Evolutionary conservation across 805 yeast genomes (phyloP), one percentile per base, ranked within the genome.

Genomic region (Nakazawaea laoshanensis): DNA sequence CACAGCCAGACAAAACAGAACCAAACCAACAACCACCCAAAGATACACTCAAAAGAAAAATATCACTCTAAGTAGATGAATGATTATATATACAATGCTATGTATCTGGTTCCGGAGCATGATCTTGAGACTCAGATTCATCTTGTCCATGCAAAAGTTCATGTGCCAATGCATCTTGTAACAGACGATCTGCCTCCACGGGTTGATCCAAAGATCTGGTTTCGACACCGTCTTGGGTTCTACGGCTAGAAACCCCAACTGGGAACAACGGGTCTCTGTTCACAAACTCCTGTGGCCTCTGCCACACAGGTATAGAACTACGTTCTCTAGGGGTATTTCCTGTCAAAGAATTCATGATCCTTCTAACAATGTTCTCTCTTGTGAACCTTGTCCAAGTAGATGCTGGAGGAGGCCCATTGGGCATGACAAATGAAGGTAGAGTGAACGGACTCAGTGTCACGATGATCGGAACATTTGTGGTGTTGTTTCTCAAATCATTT

Each of bases 211-310:
- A 9, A 7, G 26, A n/a, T 7, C 26, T 14, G 7, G 74, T 66
- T n/a, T 50, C 60, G 1, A 65, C 67, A 2, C 75, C 76, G 29
- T 41, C 44, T 1, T 57, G 46, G 0, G 69, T 65, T 38, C 76
- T 49, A 37, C 70, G 57, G 41, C 74, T 68, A 10, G 64, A 48
- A 7, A 70, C 67, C 2, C 74, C 76, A 3, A 63, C 42, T 1
- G 75, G 65, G 42, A 70, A 69, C 26, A 61, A 39, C 5, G 37
- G 34, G 19, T 35, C 41, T 21, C 36, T 14, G 19, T 35, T 35
- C 19, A 33, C 21, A 12, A 38, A 25, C 12, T 29, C 36, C 8
- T 9, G 23, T 20, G 23, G 23, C 23, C 8, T 9, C 23, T 8
- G 8, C 23, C 23, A 11, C 11, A 11, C 23, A 7, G 11, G 11